A percentile compares a stretch with the other conserved stretches of the same genome.
Conservation (phyloP, 768 basidiomycete genomes). For the Serendipita vermifera region DNA sequence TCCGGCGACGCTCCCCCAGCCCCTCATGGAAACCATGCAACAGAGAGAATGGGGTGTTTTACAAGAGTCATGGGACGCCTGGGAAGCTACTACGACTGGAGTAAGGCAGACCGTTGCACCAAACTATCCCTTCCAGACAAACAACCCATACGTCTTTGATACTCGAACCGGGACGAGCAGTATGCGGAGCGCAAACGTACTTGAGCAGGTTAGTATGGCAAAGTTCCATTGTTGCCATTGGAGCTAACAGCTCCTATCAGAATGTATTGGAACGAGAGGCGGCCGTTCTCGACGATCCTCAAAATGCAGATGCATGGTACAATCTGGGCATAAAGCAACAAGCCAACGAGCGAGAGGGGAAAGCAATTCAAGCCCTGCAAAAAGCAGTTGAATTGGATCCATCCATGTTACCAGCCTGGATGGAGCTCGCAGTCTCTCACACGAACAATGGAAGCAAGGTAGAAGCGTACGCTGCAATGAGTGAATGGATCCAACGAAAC, state of each 20-base stretch:
- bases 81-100: conserved; percentile 60
- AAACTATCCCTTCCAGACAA: conserved; percentile 57
- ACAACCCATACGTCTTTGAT: conserved; percentile 66
- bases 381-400: conserved; percentile 75
- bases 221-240: no score
- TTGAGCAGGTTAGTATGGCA: no score
- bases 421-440: conserved; percentile 79
- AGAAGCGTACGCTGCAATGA: conserved; percentile 66
- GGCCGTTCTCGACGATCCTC: conserved; percentile 63
- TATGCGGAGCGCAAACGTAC: no score
- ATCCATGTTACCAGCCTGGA: conserved; percentile 62
- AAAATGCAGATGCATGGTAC: conserved; percentile 68
- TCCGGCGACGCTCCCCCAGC: neutral
- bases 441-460: conserved; percentile 76
- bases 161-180: conserved; percentile 41
- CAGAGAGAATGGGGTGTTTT: conserved; percentile 47
- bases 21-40: conserved; percentile 14
- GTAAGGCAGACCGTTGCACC: conserved; percentile 34
- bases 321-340: conserved; percentile 93
- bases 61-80: conserved; percentile 68
- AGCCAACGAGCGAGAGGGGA: conserved; percentile 88
- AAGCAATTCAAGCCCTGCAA: conserved; percentile 74
- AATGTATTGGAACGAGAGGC: conserved; percentile 84
- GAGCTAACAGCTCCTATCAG: no score
- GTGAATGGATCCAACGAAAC: conserved; percentile 68